Base-by-base conservation (phyloP, 140 eudicot species). In the Flaveria floridana region DNA sequence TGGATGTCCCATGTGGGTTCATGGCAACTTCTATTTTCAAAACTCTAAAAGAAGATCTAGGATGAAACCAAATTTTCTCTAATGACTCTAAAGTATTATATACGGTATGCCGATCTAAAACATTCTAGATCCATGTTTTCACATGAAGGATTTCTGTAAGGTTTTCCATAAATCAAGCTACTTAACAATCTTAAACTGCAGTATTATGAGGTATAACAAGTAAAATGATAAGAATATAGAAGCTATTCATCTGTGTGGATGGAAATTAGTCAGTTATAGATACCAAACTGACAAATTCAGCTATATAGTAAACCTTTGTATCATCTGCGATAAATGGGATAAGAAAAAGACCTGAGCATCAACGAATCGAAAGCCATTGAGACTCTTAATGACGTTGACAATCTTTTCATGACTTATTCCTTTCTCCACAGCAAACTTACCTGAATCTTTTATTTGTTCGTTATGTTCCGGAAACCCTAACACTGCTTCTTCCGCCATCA, bases 401-500 rank as follows among this genome's bases (percentile, higher is more conserved):
- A 88, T 78, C 21, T 86, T 95, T 0, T 93, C 91, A 70, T 93
- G 98, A 68, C 56, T 76, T 65, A 93, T 65, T 16, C 93, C 93
- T 34, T 58, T 76, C 30, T 85, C 86, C 53, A 41, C 68, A 11
- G 97, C 91, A 64, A 93, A 93, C 20, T 55, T 61, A 1, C 96
- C 89, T 4, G 97, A 89, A 83, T 93, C 89, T 6, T 76, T 6
- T 26, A 93, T 89, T 69, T 82, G 80, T 11, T 85, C 87, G 65
- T 86, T 80, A 30, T 83, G 74, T 50, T 93, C 83, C 11, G 90
- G 84, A 55, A 71, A 87, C 5, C 89, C 88, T 9, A 93, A 53
- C 2, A 93, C 67, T 9, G 96, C 91, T 59, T 90, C 98, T 65
- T 93, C 96, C 64, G 95, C 96, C 96, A 92, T 89, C 8, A 11